Conservation (phyloP, 176 grass and related monocot genomes). For the Avena sativa region DNA sequence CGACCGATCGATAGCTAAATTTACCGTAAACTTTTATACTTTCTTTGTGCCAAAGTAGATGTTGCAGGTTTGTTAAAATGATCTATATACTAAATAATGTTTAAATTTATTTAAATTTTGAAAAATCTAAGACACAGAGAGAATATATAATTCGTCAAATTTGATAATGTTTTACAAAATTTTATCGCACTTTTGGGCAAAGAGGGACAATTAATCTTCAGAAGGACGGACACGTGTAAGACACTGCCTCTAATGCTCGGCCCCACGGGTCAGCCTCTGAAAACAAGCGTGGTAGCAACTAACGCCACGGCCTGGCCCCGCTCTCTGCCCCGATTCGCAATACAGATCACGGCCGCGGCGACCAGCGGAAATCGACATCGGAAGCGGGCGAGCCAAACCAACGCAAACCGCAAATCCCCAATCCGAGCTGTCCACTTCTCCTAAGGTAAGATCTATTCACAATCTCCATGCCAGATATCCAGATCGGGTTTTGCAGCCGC, state of each 20-base stretch:
- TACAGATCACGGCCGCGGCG: constrained; percentile 25
- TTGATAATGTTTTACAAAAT: too few species aligned
- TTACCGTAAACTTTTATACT: too few species aligned
- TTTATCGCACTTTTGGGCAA: too few species aligned
- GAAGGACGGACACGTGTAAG: neutral
- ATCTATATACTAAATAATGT: too few species aligned
- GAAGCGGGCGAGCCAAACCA: neutral
- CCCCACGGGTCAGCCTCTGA: constrained; percentile 11
- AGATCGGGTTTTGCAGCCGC: neutral
- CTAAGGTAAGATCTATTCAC: constrained; percentile 21
- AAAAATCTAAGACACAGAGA: too few species aligned
- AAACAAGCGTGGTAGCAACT: constrained; percentile 14
- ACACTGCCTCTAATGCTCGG: neutral
- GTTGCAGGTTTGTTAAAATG: too few species aligned
- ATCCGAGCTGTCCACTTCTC: constrained; percentile 14
- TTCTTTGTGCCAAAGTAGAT: too few species aligned
- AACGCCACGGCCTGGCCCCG: neutral
- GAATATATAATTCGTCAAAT: too few species aligned
- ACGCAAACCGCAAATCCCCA: constrained; percentile 28
- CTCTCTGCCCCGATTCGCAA: neutral
- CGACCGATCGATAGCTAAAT: too few species aligned
- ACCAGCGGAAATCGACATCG: neutral
- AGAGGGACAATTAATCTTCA: neutral
- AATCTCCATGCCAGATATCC: neutral
- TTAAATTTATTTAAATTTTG: too few species aligned